A percentile compares a stretch with the other conserved stretches of the same genome.
Evolutionary conservation across 179 eudicot genomes (phyloP).

Genomic region (Amaranthus tricolor): DNA sequence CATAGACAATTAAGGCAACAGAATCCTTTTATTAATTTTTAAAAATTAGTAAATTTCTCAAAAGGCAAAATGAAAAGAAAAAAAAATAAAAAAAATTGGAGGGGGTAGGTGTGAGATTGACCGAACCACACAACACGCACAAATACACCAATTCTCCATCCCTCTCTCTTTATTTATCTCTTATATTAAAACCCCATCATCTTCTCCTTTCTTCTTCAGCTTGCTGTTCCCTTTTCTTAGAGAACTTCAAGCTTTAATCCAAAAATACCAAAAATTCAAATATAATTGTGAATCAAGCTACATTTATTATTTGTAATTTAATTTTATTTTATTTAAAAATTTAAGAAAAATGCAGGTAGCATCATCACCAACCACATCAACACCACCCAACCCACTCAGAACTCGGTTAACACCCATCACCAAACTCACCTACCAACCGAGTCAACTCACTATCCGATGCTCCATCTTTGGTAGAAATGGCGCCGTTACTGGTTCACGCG

Average conservation of each 20-base stretch:
- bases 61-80: neutral
- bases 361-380: slow-evolving; percentile 36
- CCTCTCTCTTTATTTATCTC: neutral
- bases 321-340: neutral
- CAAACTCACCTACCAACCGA: slow-evolving; percentile 18
- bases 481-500: slow-evolving; percentile 33
- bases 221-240: slow-evolving; percentile 27
- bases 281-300: no score
- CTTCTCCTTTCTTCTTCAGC: slow-evolving; percentile 25
- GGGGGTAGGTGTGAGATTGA: slow-evolving; percentile 50
- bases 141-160: slow-evolving; percentile 12
- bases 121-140: slow-evolving; percentile 32
- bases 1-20: neutral
- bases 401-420: slow-evolving; percentile 13
- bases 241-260: slow-evolving; percentile 32
- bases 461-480: slow-evolving; percentile 26
- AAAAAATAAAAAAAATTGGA: neutral
- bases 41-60: neutral
- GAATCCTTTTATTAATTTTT: no score
- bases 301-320: neutral
- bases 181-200: slow-evolving; percentile 24
- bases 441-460: slow-evolving; percentile 30
- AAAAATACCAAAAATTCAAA: neutral
- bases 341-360: slow-evolving; percentile 37
- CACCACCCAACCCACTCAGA: slow-evolving; percentile 29